Evolutionary conservation across 2,329 filamentous ascomycete genomes (phyloP), one percentile per base, ranked within the genome.

Genomic region (Fusarium subglutinans): DNA sequence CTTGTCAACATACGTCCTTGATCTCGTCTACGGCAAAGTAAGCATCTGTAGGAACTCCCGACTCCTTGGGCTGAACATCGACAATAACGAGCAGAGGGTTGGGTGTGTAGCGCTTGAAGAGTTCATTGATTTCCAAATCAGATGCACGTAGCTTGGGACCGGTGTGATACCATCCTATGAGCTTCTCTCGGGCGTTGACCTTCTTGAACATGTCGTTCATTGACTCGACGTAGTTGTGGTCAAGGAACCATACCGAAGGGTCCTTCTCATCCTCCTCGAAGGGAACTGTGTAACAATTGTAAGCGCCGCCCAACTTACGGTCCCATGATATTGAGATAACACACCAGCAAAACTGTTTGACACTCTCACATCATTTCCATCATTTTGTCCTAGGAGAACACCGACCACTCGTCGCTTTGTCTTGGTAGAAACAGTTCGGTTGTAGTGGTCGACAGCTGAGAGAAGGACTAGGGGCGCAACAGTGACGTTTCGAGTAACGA

Each of bases 161-260:
- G 26, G 96, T 97, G 86, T 99, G 96, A 85, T 99, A 99, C 96
- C 96, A 99, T 81, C 96, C 96, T 89, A 99, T 97, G 83, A 99
- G 90, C 91, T 98, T 98, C 87, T 99, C 96, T 74, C 94, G 89
- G 70, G 96, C 96, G 87, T 99, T 99, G 88, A 99, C 95, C 87
- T 98, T 98, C 89, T 99, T 99, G 90, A 99, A 99, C 96, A 99
- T 99, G 84, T 98, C 96, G 86, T 96, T 97, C 96, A 99, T 99
- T 78, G 93, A 94, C 85, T 99, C 96, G 84, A 99, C 94, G 81
- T 98, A 99, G 89, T 98, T 98, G 89, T 99, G 96, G 83, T 99
- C 96, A 75, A 99, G 86, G 83, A 98, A 99, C 96, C 96, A 99
- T 82, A 99, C 96, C 41, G 96, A 97, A 8, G 96, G 96, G 82